Conservation (phyloP, 2,329 filamentous ascomycete species). For the Nannizziopsis arthrosporioides region DNA sequence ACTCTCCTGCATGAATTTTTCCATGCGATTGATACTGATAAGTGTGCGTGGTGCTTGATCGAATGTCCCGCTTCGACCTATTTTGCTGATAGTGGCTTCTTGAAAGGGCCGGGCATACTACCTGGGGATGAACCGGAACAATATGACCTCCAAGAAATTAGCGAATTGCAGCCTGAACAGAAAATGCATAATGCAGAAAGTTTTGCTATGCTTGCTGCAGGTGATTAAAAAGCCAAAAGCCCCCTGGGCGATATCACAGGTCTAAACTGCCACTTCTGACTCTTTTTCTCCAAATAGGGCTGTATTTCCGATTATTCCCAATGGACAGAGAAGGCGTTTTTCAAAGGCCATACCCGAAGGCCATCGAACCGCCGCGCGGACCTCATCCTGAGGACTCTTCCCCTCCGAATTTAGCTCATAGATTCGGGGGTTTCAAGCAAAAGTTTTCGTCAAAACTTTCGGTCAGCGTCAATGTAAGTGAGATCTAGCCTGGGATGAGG, state of each 20-base stretch:
- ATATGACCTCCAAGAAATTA: not conserved
- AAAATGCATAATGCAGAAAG: conserved; percentile 4
- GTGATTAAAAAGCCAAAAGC: not conserved
- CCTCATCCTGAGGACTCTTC: conserved; percentile 1
- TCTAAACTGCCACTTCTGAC: not conserved
- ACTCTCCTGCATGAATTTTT: conserved; percentile 4
- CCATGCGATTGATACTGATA: not conserved
- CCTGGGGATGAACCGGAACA: not conserved
- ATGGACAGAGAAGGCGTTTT: not conserved
- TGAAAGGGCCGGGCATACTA: not conserved
- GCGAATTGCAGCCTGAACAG: not conserved
- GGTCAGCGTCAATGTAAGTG: not conserved
- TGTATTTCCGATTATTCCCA: conserved; percentile 4
- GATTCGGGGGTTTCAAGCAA: no score
- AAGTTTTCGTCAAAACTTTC: not conserved
- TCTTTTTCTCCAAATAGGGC: not conserved
- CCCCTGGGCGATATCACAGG: no score
- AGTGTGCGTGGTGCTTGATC: not conserved
- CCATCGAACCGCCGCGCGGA: not conserved
- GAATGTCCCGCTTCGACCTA: not conserved
- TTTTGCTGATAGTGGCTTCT: not conserved
- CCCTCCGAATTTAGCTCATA: no score
- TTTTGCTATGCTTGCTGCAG: conserved; percentile 1
- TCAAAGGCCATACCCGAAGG: not conserved
- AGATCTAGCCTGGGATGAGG: no score